Conservation (phyloP, 306 rosid species). For the Cicer judaicum region DNA sequence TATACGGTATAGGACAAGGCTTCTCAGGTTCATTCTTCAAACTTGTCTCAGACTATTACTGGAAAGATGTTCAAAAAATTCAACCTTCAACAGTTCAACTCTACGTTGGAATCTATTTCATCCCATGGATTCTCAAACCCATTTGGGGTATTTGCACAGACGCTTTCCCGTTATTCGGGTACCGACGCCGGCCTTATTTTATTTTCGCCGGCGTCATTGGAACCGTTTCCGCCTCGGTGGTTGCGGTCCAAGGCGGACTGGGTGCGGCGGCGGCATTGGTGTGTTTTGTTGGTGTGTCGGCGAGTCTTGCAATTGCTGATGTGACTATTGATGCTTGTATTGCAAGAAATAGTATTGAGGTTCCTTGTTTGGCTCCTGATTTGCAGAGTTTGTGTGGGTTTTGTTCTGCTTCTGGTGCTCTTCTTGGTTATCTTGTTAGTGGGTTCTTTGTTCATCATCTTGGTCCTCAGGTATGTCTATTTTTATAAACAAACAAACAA, state of each 20-base stretch:
- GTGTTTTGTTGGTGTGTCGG: slow-evolving; percentile 60
- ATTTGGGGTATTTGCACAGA: slow-evolving; percentile 78
- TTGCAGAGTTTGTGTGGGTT: slow-evolving; percentile 74
- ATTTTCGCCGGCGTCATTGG: slow-evolving; percentile 59
- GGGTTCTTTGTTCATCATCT: slow-evolving; percentile 69
- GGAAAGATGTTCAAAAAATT: slow-evolving; percentile 76
- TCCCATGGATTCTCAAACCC: slow-evolving; percentile 81
- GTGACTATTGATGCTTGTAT: slow-evolving; percentile 85
- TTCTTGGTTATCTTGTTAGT: slow-evolving; percentile 64
- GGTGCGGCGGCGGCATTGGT: slow-evolving; percentile 48
- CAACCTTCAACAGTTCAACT: slow-evolving; percentile 70
- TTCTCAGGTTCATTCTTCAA: slow-evolving; percentile 65
- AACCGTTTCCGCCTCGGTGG: slow-evolving; percentile 35
- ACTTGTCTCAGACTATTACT: slow-evolving; percentile 68
- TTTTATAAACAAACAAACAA: neutral
- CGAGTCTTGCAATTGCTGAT: slow-evolving; percentile 66
- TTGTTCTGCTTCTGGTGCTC: slow-evolving; percentile 65
- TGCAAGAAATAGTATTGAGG: slow-evolving; percentile 70
- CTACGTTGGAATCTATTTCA: slow-evolving; percentile 59
- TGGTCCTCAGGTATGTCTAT: slow-evolving; percentile 61
- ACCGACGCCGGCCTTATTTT: slow-evolving; percentile 64
- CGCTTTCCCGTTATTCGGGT: slow-evolving; percentile 60
- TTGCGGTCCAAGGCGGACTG: slow-evolving; percentile 42
- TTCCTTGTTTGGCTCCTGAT: slow-evolving; percentile 62
- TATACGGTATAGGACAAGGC: slow-evolving; percentile 72